Base-by-base conservation (phyloP, 2,329 filamentous ascomycete genomes). In the Ascochyta clinopodiicola region DNA sequence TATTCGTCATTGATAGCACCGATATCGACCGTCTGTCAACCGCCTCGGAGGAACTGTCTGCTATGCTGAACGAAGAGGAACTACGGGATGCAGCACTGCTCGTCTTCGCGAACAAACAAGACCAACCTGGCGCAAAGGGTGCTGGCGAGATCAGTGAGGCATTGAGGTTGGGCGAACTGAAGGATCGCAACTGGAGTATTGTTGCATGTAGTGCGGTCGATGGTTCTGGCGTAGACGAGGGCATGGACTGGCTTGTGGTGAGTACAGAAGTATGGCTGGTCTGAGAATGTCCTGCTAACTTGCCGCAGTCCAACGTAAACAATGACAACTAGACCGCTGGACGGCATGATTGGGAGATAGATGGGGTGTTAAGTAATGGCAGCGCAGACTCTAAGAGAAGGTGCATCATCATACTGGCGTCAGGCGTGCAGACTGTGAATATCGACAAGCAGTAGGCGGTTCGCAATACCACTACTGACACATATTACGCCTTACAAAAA, bases 81-180 rank as follows among this genome's bases (percentile, higher is more conserved):
- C 84, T 99, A 51, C 90, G 92, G 73, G 95, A 98, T 72, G 94
- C 95, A 12, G 88, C 92, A 21, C 81, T 99, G 50, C 80, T 99
- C 50, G 95, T 99, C 10, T 99, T 98, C 77, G 95, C 95, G 70
- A 99, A 99, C 81, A 99, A 99, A 81, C 95, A 99, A 78, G 95
- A 99, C 79, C 92, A 98, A 78, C 94, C 94, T 2, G 95, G 95
- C 17, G 94, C 95, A 44, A 96, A 96, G 79, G 95, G 94, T 2
- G 95, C 95, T 1, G 95, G 92, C 17, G 95, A 98, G 76, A 99
- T 99, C 62, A 96, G 91, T 51, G 94, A 98, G 79, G 94, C 93
- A 44, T 79, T 99, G 76, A 89, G 89, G 69, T 79, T 99, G 64
- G 93, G 92, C 49, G 92, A 97, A 77, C 80, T 99, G 74, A 89